A percentile compares a stretch with the other conserved stretches of the same genome.
phyloP scores from a whole-genome alignment of 345 rosid genomes.

The Turnera subulata region DNA sequence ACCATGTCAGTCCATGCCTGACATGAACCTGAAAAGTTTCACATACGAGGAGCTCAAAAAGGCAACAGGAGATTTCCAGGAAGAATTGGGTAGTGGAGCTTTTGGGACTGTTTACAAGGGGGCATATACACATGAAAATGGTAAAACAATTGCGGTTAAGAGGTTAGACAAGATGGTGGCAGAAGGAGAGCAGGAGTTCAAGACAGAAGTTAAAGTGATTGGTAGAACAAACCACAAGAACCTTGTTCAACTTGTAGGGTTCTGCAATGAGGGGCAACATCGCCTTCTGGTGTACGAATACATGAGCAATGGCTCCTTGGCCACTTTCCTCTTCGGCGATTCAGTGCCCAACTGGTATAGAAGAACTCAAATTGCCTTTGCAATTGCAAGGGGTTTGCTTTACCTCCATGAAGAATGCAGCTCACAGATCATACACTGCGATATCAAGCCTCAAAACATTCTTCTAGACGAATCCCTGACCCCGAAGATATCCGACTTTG shows the following conservation, averaged over 20 bases:
- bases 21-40: conserved; percentile 16
- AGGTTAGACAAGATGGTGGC: conserved; percentile 14
- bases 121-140: neutral
- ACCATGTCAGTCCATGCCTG: neutral
- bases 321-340: conserved; percentile 17
- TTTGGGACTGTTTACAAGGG: conserved; percentile 37
- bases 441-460: conserved; percentile 29
- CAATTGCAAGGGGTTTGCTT: conserved; percentile 27
- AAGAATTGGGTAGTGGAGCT: conserved; percentile 29
- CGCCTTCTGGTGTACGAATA: conserved; percentile 28
- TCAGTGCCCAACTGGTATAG: conserved; percentile 24
- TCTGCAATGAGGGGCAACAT: conserved; percentile 23
- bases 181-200: conserved; percentile 27
- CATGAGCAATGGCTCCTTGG: conserved; percentile 26
- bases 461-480: conserved; percentile 20
- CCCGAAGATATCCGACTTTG: conserved; percentile 28
- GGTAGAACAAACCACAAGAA: conserved; percentile 39
- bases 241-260: conserved; percentile 23
- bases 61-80: conserved; percentile 24
- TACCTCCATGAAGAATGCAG: conserved; percentile 22
- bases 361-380: conserved; percentile 23
- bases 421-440: conserved; percentile 25
- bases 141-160: conserved; percentile 24
- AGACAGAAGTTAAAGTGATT: conserved; percentile 30
- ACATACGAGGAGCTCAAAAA: conserved; percentile 20